phyloP scores from a whole-genome alignment of 208 protist species.

The Phytomonas sp. region DNA sequence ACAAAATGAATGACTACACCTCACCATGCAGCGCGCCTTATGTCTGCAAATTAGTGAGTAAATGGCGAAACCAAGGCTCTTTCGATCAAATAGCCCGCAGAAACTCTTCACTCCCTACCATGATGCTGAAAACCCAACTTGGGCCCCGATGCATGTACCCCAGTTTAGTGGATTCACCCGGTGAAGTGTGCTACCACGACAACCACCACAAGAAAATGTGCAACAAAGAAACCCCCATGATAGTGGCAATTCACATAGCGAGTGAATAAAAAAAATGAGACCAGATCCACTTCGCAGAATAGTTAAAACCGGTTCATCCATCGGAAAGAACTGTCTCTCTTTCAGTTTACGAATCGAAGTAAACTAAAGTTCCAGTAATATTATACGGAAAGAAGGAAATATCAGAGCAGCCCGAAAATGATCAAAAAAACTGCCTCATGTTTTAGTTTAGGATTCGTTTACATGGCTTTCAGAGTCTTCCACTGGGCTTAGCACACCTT shows the following conservation, averaged over 20 bases:
- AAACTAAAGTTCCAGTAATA: background rate
- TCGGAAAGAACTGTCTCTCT: background rate
- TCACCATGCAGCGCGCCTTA: background rate
- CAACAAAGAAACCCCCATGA: background rate
- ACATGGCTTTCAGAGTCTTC: constrained; percentile 12
- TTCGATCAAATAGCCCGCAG: background rate
- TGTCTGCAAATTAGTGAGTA: background rate
- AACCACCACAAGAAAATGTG: background rate
- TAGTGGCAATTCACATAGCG: background rate
- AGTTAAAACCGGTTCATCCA: background rate
- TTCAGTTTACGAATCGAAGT: background rate
- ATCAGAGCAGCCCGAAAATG: background rate
- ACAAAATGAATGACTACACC: background rate
- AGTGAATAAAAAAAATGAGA: background rate
- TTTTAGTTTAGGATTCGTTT: background rate
- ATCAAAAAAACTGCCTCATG: background rate
- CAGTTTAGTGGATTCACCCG: background rate
- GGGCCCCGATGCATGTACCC: too few relatives aligned
- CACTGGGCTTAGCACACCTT: constrained; percentile 25
- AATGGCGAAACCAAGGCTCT: background rate
- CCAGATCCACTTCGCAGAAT: background rate
- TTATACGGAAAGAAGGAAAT: background rate
- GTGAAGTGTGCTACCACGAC: background rate
- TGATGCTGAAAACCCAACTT: background rate
- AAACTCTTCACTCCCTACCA: background rate